Conservation (phyloP, 106 monocot species). For the Cymbidium sinense region DNA sequence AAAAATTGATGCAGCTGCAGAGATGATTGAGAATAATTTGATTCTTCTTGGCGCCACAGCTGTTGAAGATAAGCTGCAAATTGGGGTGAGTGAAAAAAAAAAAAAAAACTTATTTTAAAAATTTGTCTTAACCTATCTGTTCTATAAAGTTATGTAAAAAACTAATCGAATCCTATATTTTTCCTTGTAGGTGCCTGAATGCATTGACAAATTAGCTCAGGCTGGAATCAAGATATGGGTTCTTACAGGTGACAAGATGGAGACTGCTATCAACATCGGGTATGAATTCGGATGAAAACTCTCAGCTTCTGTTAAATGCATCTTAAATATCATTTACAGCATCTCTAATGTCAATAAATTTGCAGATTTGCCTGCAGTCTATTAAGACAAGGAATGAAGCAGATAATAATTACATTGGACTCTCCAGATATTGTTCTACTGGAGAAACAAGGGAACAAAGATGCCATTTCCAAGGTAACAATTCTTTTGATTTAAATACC, state of each 20-base stretch:
- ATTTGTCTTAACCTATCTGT: not conserved
- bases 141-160: not conserved
- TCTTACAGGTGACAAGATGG: slow-evolving; percentile 95
- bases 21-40: slow-evolving; percentile 68
- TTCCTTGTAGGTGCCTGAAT: slow-evolving; percentile 72
- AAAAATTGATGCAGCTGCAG: slow-evolving; percentile 65
- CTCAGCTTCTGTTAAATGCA: not conserved
- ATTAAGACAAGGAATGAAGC: slow-evolving; percentile 88
- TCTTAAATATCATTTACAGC: not conserved
- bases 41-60: slow-evolving; percentile 92
- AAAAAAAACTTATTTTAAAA: not conserved
- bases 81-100: slow-evolving; percentile 53
- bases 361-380: slow-evolving; percentile 86
- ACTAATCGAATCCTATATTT: not conserved
- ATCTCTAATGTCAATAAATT: not conserved
- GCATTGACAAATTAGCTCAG: slow-evolving; percentile 93
- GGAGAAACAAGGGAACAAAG: slow-evolving; percentile 75
- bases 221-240: slow-evolving; percentile 99
- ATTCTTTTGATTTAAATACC: not conserved
- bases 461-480: slow-evolving; percentile 59
- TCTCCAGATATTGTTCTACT: slow-evolving; percentile 47
- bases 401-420: slow-evolving; percentile 82
- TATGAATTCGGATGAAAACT: slow-evolving; percentile 14
- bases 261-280: slow-evolving; percentile 98
- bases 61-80: slow-evolving; percentile 94